Evolutionary conservation across 2,329 filamentous ascomycete genomes (phyloP).

Genomic region (Ophiostoma ips): DNA sequence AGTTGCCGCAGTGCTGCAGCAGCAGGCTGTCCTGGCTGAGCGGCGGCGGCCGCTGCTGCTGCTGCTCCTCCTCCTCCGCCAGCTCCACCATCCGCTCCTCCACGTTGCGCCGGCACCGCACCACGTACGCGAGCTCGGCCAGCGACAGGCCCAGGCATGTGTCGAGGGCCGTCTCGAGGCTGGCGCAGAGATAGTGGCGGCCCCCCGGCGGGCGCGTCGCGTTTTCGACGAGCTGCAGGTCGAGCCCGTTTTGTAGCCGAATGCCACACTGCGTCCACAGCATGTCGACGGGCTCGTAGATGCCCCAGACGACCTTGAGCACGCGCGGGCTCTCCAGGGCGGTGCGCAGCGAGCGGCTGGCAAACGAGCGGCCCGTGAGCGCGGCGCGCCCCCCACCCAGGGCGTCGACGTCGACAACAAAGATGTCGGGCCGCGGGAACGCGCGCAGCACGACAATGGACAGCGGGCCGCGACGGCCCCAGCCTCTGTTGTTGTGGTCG

Average conservation of each 20-base stretch:
- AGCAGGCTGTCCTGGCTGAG: constrained; percentile 18
- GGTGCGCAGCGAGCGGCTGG: constrained; percentile 8
- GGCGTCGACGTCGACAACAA: constrained; percentile 16
- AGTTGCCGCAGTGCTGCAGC: constrained; percentile 30
- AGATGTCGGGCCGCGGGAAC: constrained; percentile 1
- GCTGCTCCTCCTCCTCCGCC: no score
- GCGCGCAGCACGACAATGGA: constrained; percentile 13
- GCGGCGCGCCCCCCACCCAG: constrained; percentile 13
- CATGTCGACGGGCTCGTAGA: constrained; percentile 18
- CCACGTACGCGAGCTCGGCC: constrained; percentile 21
- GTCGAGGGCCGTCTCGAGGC: constrained; percentile 9
- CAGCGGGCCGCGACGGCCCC: constrained; percentile 14
- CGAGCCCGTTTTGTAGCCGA: constrained; percentile 15
- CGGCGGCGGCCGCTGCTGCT: no score
- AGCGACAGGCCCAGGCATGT: not conserved
- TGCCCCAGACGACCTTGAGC: constrained; percentile 17
- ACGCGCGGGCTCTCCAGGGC: constrained; percentile 13
- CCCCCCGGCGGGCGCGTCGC: constrained; percentile 14
- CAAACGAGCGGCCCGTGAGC: constrained; percentile 2
- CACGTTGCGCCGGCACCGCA: constrained; percentile 13
- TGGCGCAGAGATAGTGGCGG: not conserved
- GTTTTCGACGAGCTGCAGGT: constrained; percentile 21
- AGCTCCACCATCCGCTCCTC: constrained; percentile 26
- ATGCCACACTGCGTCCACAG: constrained; percentile 16
- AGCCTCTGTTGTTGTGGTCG: not conserved